Conservation (phyloP, 768 basidiomycete species). For the Leucocoprinus birnbaumii region DNA sequence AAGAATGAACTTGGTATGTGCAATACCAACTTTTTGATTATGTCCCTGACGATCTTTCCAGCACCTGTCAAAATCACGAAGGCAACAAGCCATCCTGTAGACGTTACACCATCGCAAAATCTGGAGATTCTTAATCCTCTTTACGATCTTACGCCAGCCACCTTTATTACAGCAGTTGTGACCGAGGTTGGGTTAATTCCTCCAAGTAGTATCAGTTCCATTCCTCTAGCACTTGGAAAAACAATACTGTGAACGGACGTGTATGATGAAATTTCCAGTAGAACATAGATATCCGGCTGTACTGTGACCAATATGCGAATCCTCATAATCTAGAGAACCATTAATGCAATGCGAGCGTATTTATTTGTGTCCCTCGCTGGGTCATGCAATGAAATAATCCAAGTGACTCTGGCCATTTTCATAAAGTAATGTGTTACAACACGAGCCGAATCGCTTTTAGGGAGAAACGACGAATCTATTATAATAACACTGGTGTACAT, state of each 20-base stretch:
- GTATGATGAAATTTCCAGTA: background rate
- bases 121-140: slow-evolving; percentile 83
- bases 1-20: slow-evolving; percentile 90
- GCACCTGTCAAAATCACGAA: slow-evolving; percentile 34
- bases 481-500: too few species aligned
- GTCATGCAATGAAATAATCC: too few species aligned
- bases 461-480: too few species aligned
- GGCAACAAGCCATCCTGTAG: slow-evolving; percentile 21
- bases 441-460: too few species aligned
- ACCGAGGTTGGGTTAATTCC: slow-evolving; percentile 97
- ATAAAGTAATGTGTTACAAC: too few species aligned
- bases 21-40: background rate
- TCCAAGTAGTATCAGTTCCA: slow-evolving; percentile 84
- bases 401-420: too few species aligned
- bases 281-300: too few species aligned
- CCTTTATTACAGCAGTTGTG: slow-evolving; percentile 91
- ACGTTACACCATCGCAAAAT: slow-evolving; percentile 38
- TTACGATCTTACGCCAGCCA: slow-evolving; percentile 93
- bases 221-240: slow-evolving; percentile 68
- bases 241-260: slow-evolving; percentile 32
- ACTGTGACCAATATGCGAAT: too few species aligned
- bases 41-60: slow-evolving; percentile 15
- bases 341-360: too few species aligned
- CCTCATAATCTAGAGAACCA: too few species aligned
- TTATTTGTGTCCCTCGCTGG: too few species aligned